A percentile compares a stretch with the other conserved stretches of the same genome.
Conservation (phyloP, 164 flowering plant species). For the Brasenia schreberi region DNA sequence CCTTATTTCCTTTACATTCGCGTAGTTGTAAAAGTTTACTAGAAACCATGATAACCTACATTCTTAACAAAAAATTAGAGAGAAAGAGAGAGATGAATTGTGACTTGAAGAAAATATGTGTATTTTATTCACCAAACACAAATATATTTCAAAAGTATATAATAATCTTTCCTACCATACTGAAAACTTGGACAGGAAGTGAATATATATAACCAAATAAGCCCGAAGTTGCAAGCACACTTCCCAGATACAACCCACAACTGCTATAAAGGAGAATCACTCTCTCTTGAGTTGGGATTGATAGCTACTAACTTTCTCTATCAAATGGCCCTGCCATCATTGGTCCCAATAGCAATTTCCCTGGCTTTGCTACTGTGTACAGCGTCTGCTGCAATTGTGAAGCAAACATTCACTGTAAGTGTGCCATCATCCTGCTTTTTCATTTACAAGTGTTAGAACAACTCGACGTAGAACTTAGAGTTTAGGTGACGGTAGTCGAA, state of each 20-base stretch:
- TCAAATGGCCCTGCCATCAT: slow-evolving; percentile 5
- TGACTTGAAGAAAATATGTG: no score
- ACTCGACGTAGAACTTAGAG: not conserved
- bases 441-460: not conserved
- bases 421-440: not conserved
- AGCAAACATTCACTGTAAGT: slow-evolving; percentile 18
- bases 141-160: no score
- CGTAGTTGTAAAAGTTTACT: no score
- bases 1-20: no score
- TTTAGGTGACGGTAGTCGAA: no score
- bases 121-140: no score
- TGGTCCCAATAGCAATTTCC: slow-evolving; percentile 5
- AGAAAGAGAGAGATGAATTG: no score
- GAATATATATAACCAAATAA: not conserved
- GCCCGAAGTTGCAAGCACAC: not conserved
- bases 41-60: no score
- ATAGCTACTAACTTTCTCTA: not conserved
- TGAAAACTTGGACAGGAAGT: no score
- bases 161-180: no score
- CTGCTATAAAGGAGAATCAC: not conserved
- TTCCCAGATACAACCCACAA: not conserved
- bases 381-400: slow-evolving; percentile 9
- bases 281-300: not conserved
- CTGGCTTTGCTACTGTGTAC: slow-evolving; percentile 8
- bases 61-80: no score